phyloP scores from a whole-genome alignment of 176 grass and related monocot genomes.

The Lolium multiflorum region DNA sequence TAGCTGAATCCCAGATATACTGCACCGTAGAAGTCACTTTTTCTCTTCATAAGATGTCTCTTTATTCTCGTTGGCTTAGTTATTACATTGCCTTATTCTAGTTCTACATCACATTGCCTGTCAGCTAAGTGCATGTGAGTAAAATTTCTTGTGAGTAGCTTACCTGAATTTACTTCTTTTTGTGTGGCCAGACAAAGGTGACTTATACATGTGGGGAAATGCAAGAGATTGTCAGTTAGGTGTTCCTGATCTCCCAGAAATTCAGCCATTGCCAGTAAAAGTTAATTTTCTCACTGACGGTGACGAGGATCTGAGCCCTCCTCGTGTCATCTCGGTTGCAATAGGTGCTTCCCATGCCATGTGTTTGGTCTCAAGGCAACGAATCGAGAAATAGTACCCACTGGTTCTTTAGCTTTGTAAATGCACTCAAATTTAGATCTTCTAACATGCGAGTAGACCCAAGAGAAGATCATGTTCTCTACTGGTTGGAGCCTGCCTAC shows the following conservation, averaged over 20 bases:
- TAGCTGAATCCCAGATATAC: background rate
- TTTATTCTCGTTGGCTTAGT: slow-evolving; percentile 12
- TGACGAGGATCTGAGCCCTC: slow-evolving; percentile 50
- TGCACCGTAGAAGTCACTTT: background rate
- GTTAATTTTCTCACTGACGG: slow-evolving; percentile 87
- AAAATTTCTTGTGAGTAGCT: slow-evolving; percentile 20
- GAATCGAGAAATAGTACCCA: slow-evolving; percentile 3
- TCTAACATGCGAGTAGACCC: slow-evolving; percentile 6
- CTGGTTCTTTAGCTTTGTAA: slow-evolving; percentile 18
- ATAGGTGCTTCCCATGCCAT: slow-evolving; percentile 91
- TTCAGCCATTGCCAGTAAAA: slow-evolving; percentile 74
- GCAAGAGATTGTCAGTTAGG: slow-evolving; percentile 95
- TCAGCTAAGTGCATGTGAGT: slow-evolving; percentile 9
- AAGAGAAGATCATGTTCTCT: slow-evolving; percentile 12
- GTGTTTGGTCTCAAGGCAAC: slow-evolving; percentile 78
- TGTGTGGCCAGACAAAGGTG: slow-evolving; percentile 64
- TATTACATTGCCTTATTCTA: slow-evolving; percentile 30
- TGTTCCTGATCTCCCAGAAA: slow-evolving; percentile 66
- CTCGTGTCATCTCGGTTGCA: slow-evolving; percentile 72
- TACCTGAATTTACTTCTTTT: slow-evolving; percentile 23
- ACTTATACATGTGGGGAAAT: slow-evolving; percentile 97
- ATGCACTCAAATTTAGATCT: slow-evolving; percentile 11
- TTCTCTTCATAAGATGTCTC: background rate
- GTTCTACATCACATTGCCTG: background rate
- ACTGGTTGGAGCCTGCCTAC: background rate